A percentile compares a stretch with the other conserved stretches of the same genome.
These are phyloP conservation scores for Saccharum spontaneum DNA, from an alignment of 176 grass and related monocot species.

Conservation along the genomic window DNA sequence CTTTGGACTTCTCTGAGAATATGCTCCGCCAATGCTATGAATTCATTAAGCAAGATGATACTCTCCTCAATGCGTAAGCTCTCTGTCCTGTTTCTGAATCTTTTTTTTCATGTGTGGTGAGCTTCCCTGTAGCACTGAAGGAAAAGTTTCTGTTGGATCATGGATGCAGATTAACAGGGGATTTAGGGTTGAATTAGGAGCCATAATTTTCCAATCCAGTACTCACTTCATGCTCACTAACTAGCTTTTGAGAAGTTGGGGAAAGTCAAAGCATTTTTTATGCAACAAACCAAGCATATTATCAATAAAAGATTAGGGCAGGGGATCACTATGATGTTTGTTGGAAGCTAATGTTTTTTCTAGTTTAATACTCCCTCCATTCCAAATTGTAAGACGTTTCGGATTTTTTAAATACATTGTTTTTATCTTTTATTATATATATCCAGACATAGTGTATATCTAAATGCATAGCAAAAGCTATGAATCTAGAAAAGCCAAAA, in stretches of 20 bases:
- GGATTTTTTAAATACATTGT: too few species aligned
- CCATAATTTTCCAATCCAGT: neutral
- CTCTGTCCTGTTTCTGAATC: conserved; percentile 20
- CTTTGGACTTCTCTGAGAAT: conserved; percentile 96
- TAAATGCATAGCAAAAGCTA: too few species aligned
- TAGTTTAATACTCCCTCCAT: neutral
- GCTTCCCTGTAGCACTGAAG: neutral
- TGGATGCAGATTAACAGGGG: neutral
- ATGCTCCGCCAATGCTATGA: conserved; percentile 96
- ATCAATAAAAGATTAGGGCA: neutral
- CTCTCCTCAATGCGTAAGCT: conserved; percentile 65
- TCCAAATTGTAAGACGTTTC: too few species aligned
- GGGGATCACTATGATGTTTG: neutral
- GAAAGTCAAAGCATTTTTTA: neutral
- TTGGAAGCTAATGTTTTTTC: conserved; percentile 8
- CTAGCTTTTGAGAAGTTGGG: neutral
- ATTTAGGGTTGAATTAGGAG: neutral
- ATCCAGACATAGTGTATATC: too few species aligned
- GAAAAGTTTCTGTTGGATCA: neutral
- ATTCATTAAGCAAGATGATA: conserved; percentile 79
- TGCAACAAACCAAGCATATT: neutral
- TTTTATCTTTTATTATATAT: too few species aligned
- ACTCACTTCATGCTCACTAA: neutral
- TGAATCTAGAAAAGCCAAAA: too few species aligned
- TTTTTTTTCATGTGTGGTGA: neutral